Percentiles rank a stretch among this genome's conserved stretches.
These are phyloP conservation scores for Lophium mytilinum DNA, from an alignment of 495 filamentous ascomycete species.

Conservation along the genomic window DNA sequence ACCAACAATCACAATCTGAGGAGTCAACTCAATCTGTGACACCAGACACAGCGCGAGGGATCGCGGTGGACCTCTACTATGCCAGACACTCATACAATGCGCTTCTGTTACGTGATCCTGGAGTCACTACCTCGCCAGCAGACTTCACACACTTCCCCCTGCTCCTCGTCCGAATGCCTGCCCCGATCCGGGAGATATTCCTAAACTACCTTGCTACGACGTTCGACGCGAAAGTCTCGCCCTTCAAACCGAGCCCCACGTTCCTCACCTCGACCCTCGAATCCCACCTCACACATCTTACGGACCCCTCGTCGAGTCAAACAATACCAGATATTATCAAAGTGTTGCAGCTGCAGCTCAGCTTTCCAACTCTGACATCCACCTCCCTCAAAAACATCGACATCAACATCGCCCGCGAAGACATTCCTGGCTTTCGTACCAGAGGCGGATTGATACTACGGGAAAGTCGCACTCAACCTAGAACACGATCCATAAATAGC, in stretches of 20 bases:
- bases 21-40: not conserved
- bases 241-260: slow-evolving; percentile 19
- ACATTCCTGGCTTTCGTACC: slow-evolving; percentile 24
- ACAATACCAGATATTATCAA: slow-evolving; percentile 17
- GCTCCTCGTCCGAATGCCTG: slow-evolving; percentile 31
- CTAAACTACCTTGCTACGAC: slow-evolving; percentile 28
- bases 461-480: not conserved
- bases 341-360: slow-evolving; percentile 27
- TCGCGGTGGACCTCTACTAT: slow-evolving; percentile 27
- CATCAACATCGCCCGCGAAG: slow-evolving; percentile 24
- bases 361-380: slow-evolving; percentile 18
- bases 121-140: slow-evolving; percentile 6
- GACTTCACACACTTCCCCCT: slow-evolving; percentile 30
- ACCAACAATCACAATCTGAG: slow-evolving; percentile 13
- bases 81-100: slow-evolving; percentile 25
- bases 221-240: slow-evolving; percentile 28
- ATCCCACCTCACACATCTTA: slow-evolving; percentile 13
- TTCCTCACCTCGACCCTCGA: slow-evolving; percentile 29
- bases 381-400: slow-evolving; percentile 27
- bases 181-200: slow-evolving; percentile 27
- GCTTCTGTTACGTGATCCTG: slow-evolving; percentile 27
- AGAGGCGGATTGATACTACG: slow-evolving; percentile 14
- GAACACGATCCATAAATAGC: not conserved
- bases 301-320: slow-evolving; percentile 9
- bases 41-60: slow-evolving; percentile 20